These are phyloP conservation scores for Cytauxzoon felis DNA, from an alignment of 169 alveolate species.

Conservation along the genomic window DNA sequence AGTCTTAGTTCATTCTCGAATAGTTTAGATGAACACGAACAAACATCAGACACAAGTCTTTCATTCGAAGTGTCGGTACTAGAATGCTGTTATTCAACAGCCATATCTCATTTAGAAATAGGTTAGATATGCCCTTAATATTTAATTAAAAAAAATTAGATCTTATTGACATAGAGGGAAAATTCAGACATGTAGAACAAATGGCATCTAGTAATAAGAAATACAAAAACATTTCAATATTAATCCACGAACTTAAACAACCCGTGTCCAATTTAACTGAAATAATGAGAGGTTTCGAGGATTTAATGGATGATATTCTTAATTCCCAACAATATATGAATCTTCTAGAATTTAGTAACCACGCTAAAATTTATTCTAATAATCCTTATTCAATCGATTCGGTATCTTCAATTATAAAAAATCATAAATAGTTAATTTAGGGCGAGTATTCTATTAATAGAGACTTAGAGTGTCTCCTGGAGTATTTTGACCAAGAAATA, in stretches of 20 bases:
- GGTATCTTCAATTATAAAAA: slow-evolving; percentile 27
- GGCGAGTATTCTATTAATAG: slow-evolving; percentile 59
- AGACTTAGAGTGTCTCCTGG: slow-evolving; percentile 77
- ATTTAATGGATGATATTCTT: slow-evolving; percentile 45
- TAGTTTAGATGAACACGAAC: slow-evolving; percentile 36
- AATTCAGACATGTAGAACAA: slow-evolving; percentile 34
- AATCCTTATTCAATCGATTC: slow-evolving; percentile 15
- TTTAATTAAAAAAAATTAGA: slow-evolving; percentile 10
- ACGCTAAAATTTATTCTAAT: slow-evolving; percentile 19
- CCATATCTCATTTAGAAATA: slow-evolving; percentile 67
- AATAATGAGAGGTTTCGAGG: slow-evolving; percentile 40
- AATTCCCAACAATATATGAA: slow-evolving; percentile 10
- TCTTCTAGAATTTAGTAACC: slow-evolving; percentile 27
- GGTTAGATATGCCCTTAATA: slow-evolving; percentile 42
- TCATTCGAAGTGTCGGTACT: slow-evolving; percentile 79
- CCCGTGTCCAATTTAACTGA: slow-evolving; percentile 60
- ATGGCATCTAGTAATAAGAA: slow-evolving; percentile 42
- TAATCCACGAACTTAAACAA: slow-evolving; percentile 76
- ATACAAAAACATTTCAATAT: slow-evolving; percentile 63
- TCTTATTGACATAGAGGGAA: slow-evolving; percentile 11
- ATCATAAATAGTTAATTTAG: slow-evolving; percentile 4
- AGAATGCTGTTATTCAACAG: slow-evolving; percentile 78
- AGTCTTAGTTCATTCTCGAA: not conserved
- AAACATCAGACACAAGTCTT: slow-evolving; percentile 1
- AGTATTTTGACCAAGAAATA: slow-evolving; percentile 83